Base-by-base conservation (phyloP, 108 stramenopile genomes). In the Seminavis robusta region DNA sequence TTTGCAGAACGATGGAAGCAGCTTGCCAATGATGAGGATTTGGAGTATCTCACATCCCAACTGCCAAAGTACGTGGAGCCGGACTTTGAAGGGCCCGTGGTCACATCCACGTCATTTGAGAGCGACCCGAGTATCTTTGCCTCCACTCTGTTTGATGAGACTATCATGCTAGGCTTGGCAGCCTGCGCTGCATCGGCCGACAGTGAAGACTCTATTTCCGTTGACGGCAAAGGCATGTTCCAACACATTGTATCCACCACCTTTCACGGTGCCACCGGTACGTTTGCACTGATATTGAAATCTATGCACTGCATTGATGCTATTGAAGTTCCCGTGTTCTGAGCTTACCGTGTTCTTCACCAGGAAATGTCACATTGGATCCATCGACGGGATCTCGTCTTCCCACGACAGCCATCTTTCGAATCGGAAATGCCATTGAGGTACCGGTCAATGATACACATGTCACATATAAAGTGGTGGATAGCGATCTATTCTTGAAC, bases 281-380 rank as follows among this genome's bases (percentile, higher is more conserved):
- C 63, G 1, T 23, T 64, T 13, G 63, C 40, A n/a, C 40, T 64
- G 29, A 9, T 27, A 3, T 64, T 53, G 41, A 3, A 31, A 28
- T 6, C 28, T 11, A 21, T 36, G n/a, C n/a, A n/a, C n/a, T n/a
- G n/a, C n/a, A n/a, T n/a, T n/a, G n/a, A n/a, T n/a, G n/a, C n/a
- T n/a, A n/a, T n/a, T n/a, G n/a, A n/a, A n/a, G n/a, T n/a, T n/a
- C n/a, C n/a, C n/a, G n/a, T n/a, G n/a, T n/a, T n/a, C 20, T 21
- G 6, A n/a, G n/a, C 21, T n/a, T 6, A 5, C 20, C n/a, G n/a
- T 63, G 10, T 56, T 28, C 13, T 57, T 84, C 19, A 52, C 33
- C 2, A 79, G 83, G 80, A 0, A 37, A 42, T n/a, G 65, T 80
- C 13, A 47, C 43, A 23, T 57, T 79, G 29, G 53, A 77, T 58